Base-by-base conservation (phyloP, 129 eudicot species). In the Chrysanthemum makinoi region DNA sequence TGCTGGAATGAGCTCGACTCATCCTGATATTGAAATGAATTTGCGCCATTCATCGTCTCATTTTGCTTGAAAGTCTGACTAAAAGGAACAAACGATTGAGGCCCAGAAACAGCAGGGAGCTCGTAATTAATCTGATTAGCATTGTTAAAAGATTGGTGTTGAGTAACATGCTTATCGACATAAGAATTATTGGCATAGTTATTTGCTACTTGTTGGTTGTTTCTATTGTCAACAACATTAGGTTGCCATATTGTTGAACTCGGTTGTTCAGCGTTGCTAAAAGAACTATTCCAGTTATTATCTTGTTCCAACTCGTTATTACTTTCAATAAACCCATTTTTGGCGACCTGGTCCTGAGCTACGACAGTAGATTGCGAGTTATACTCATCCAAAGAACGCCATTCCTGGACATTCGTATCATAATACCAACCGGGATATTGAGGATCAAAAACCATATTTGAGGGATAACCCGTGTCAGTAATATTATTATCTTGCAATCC, bases 351-450 rank as follows among this genome's bases (percentile, higher is more conserved):
- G 49, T 70, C 81, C 61, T 81, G 85, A 72, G 75, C 68, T 75
- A 83, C 83, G 68, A 16, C 73, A 24, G 78, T 57, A 10, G 88
- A 84, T 46, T 86, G 89, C 51, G 43, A 75, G 48, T 54, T 59
- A 66, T 87, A 90, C 50, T 84, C 80, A 64, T 86, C 97, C 85
- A 94, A 82, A 12, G 86, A 51, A 10, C 78, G 62, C 99, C 99
- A 94, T 67, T 86, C 96, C 62, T 80, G 94, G 35, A 86, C 69
- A 63, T 78, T 80, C 66, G 79, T 86, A 77, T 94, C 97, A 86
- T 90, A 94, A 73, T 90, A 94, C 97, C 96, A 94, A 69, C 86
- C 96, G 77, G 99, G 97, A 79, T 90, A 94, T 56, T 87, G 97
- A 70, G 96, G 86, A 76, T 94, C 99, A 81, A 94, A 90, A 51